Conservation (phyloP, 2,329 filamentous ascomycete genomes). For the Neofusicoccum ribis region DNA sequence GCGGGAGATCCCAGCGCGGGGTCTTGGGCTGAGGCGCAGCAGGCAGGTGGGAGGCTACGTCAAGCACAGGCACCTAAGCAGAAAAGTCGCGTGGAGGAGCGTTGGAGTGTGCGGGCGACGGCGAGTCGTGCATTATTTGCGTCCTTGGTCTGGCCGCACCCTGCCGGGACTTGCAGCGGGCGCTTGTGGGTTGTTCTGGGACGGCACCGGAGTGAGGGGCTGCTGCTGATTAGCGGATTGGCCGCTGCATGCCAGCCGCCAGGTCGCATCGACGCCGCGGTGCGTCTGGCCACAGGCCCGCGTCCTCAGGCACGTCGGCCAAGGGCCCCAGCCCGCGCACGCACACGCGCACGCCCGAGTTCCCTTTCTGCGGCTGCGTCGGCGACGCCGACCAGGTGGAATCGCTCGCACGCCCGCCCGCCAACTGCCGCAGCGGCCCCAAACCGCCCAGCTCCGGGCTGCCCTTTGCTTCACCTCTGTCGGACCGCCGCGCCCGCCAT, state of each 20-base stretch:
- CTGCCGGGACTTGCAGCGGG: slow-evolving; percentile 12
- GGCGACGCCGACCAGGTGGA: background rate
- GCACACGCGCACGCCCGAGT: too few species aligned
- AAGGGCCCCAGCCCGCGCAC: too few species aligned
- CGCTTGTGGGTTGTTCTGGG: background rate
- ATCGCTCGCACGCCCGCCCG: background rate
- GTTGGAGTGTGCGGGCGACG: background rate
- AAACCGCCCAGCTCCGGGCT: background rate
- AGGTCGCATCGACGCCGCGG: too few species aligned
- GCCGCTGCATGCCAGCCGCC: too few species aligned
- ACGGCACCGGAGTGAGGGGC: background rate
- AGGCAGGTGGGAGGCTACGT: slow-evolving; percentile 15
- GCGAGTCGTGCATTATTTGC: slow-evolving; percentile 12
- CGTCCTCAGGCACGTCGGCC: background rate
- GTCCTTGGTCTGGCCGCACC: slow-evolving; percentile 1
- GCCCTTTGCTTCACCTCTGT: background rate
- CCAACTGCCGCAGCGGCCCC: too few species aligned
- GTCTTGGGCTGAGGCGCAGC: slow-evolving; percentile 25
- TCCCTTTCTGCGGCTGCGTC: background rate
- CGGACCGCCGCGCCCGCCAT: slow-evolving; percentile 30
- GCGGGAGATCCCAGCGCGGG: slow-evolving; percentile 20
- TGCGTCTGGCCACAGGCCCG: background rate
- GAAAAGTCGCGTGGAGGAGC: slow-evolving; percentile 17
- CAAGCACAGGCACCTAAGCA: slow-evolving; percentile 12
- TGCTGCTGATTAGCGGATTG: slow-evolving; percentile 1